Conservation (phyloP, 805 yeast species). For the Candida silvicultrix region DNA sequence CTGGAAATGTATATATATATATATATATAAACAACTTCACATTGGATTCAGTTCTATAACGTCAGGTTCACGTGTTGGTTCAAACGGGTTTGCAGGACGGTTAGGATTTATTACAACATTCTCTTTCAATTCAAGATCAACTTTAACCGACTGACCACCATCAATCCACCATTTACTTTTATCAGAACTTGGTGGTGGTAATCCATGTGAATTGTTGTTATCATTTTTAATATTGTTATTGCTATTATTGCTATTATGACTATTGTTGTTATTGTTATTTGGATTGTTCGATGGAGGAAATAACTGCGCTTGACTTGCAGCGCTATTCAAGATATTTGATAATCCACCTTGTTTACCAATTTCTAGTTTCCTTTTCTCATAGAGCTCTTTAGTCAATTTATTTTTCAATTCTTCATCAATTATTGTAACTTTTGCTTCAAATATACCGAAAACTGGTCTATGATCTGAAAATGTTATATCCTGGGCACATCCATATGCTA, state of each 20-base stretch:
- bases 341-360: conserved; percentile 34
- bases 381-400: conserved; percentile 45
- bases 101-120: conserved; percentile 24
- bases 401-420: conserved; percentile 53
- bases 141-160: conserved; percentile 54
- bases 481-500: conserved; percentile 52
- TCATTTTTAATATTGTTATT: conserved; percentile 9
- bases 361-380: conserved; percentile 43
- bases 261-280: conserved; percentile 19
- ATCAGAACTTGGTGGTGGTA: conserved; percentile 90
- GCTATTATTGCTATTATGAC: conserved; percentile 12
- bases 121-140: conserved; percentile 36
- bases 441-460: conserved; percentile 78
- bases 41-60: not conserved
- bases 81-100: conserved; percentile 54
- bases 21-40: too few species aligned
- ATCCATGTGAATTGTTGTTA: conserved; percentile 24
- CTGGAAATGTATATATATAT: too few species aligned
- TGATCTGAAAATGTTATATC: conserved; percentile 76
- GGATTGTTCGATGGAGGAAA: conserved; percentile 1
- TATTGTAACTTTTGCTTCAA: conserved; percentile 54
- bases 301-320: not conserved
- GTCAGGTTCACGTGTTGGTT: conserved; percentile 58
- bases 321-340: not conserved
- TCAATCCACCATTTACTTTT: conserved; percentile 88